Evolutionary conservation across 305 asterid species (phyloP).

Genomic region (Fraxinus nigra): DNA sequence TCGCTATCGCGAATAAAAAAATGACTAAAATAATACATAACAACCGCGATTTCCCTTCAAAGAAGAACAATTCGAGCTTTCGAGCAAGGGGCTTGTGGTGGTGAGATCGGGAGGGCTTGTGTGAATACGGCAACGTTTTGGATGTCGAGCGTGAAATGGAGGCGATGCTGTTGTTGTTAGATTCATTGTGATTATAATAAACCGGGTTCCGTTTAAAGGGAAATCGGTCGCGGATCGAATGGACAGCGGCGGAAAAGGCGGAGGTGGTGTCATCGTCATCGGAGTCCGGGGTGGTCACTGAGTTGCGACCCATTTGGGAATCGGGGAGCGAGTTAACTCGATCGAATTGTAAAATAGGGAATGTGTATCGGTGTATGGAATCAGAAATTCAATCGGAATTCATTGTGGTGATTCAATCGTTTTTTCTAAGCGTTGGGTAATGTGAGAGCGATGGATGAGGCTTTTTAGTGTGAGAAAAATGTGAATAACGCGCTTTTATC

Average conservation of each 20-base stretch:
- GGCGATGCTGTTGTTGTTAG: constrained; percentile 19
- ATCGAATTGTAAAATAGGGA: background rate
- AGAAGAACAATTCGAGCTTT: constrained; percentile 36
- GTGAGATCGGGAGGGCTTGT: constrained; percentile 72
- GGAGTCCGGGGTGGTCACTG: constrained; percentile 40
- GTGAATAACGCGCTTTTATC: background rate
- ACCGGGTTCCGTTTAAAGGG: constrained; percentile 68
- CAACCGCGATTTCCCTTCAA: constrained; percentile 59
- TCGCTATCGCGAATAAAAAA: constrained; percentile 61
- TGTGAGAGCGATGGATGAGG: background rate
- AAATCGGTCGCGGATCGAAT: constrained; percentile 91
- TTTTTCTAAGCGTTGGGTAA: background rate
- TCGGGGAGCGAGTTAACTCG: background rate
- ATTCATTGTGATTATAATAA: constrained; percentile 2
- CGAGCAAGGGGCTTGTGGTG: constrained; percentile 48
- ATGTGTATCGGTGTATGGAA: background rate
- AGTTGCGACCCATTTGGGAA: constrained; percentile 42
- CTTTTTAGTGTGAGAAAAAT: background rate
- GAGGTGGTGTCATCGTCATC: constrained; percentile 44
- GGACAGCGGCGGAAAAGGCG: constrained; percentile 38
- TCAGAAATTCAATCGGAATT: background rate
- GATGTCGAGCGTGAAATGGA: constrained; percentile 36
- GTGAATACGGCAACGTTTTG: constrained; percentile 43
- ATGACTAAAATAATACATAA: constrained; percentile 55
- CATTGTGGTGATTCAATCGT: background rate